Base-by-base conservation (phyloP, 1,284 basidiomycete genomes). In the Cutaneotrichosporon dermatis region DNA sequence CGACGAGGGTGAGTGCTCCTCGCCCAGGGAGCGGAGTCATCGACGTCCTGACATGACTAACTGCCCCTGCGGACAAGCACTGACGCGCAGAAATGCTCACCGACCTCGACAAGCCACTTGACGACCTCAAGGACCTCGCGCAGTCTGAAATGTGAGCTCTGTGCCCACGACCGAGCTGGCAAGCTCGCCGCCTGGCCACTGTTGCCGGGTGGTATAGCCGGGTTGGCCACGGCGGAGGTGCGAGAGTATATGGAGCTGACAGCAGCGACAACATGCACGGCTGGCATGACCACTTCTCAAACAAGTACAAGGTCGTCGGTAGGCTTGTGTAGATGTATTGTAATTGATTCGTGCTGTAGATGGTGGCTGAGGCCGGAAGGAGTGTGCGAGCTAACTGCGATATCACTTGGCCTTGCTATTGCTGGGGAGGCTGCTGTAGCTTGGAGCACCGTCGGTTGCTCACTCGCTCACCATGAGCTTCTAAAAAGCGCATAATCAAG, bases 261-360 rank as follows among this genome's bases (percentile, higher is more conserved):
- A 2, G 15, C 53, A 92, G 91, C 58, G 90, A 92, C 61, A 93
- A 92, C 75, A 93, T 94, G 91, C 85, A 84, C 77, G 88, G 89
- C 36, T 94, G 91, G 91, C 87, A 90, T 65, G 89, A 91, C 42
- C 90, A 93, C 74, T 93, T 94, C 76, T 84, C 85, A 39, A 86
- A 85, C 81, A 93, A 93, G 75, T 93, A 93, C 73, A 88, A 89
- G 66, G 76, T 90, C 54, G 90, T 88, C 70, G 92, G 92, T 48
- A 86, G 84, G 69, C 82, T 94, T 13, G 51, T 59, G 35, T 51
- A 61, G 60, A 50, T 35, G 46, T 44, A 44, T 44, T n/a, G 43
- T 44, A 25, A 25, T 25, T 25, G 25, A 25, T 25, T 3, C 25
- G 25, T 25, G 25, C 25, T 25, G 25, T 25, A 2, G 25, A 25